Evolutionary conservation across 1,284 basidiomycete species (phyloP).

Genomic region (Rhodotorula sp.): DNA sequence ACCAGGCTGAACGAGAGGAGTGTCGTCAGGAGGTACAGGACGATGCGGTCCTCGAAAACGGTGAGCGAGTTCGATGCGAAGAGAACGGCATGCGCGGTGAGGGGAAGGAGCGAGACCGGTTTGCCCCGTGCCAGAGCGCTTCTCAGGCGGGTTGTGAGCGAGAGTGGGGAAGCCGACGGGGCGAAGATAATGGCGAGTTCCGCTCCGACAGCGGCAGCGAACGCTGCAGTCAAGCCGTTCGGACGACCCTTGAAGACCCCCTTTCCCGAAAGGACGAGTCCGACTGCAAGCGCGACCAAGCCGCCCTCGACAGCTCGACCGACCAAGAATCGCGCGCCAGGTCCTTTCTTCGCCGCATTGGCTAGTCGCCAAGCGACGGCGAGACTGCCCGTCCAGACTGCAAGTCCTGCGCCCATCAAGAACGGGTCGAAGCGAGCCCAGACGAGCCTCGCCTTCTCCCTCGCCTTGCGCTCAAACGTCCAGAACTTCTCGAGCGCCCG

Average conservation of each 20-base stretch:
- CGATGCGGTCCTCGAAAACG: conserved; percentile 88
- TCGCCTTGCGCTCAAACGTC: conserved; percentile 26
- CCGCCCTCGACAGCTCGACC: conserved; percentile 43
- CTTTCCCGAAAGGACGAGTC: not conserved
- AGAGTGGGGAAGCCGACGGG: not conserved
- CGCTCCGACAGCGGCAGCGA: conserved; percentile 42
- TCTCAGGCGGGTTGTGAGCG: not conserved
- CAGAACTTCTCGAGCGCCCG: conserved; percentile 35
- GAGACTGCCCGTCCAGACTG: conserved; percentile 50
- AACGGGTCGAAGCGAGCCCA: conserved; percentile 92
- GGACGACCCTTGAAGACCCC: conserved; percentile 6
- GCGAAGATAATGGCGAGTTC: conserved; percentile 46
- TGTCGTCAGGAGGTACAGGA: conserved; percentile 66
- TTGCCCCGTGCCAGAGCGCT: not conserved
- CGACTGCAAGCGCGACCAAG: conserved; percentile 38
- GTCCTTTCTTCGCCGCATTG: conserved; percentile 34
- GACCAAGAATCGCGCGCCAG: conserved; percentile 23
- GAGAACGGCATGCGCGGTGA: conserved; percentile 34
- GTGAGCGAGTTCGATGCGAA: conserved; percentile 84
- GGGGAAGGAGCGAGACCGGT: conserved; percentile 25
- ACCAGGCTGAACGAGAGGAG: conserved; percentile 59
- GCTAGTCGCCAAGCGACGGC: conserved; percentile 47
- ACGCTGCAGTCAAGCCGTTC: not conserved
- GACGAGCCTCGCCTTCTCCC: conserved; percentile 57
- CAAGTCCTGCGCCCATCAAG: conserved; percentile 66